Percentiles rank a stretch among this genome's conserved stretches.
Evolutionary conservation across 331 rosid genomes (phyloP).

Genomic region (Acacia pycnantha): DNA sequence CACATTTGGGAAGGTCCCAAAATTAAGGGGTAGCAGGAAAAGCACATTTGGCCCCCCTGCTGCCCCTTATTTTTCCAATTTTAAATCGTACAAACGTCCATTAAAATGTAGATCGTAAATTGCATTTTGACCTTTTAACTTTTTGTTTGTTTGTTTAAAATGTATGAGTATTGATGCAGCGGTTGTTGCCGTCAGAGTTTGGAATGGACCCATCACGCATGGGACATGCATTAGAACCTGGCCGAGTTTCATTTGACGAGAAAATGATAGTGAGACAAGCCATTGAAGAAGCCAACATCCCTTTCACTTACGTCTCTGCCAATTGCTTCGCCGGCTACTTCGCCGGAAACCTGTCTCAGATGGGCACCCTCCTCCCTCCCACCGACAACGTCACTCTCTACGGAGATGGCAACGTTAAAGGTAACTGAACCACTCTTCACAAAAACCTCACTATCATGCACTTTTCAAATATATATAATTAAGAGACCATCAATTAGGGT

Average conservation of each 20-base stretch:
- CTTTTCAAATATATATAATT: background rate
- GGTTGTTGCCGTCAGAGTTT: constrained; percentile 85
- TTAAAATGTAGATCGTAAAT: no score
- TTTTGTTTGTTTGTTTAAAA: background rate
- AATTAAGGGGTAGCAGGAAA: no score
- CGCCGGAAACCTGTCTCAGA: constrained; percentile 72
- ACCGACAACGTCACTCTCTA: constrained; percentile 57
- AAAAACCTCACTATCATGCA: background rate
- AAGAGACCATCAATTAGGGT: no score
- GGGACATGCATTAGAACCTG: constrained; percentile 77
- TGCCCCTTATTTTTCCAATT: no score
- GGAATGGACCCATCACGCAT: constrained; percentile 81
- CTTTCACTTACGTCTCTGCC: constrained; percentile 75
- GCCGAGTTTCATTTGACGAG: constrained; percentile 80
- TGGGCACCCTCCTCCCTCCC: constrained; percentile 70
- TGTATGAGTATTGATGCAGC: constrained; percentile 27
- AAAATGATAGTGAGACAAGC: constrained; percentile 72
- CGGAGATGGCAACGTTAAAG: constrained; percentile 77
- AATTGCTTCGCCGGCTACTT: constrained; percentile 80
- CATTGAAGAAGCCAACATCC: constrained; percentile 72
- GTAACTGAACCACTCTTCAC: background rate
- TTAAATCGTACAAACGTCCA: no score
- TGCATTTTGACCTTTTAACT: no score
- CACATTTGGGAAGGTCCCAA: no score
- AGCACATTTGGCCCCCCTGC: no score